Base-by-base conservation (phyloP, 176 grass and related monocot genomes). In the Ensete glaucum region DNA sequence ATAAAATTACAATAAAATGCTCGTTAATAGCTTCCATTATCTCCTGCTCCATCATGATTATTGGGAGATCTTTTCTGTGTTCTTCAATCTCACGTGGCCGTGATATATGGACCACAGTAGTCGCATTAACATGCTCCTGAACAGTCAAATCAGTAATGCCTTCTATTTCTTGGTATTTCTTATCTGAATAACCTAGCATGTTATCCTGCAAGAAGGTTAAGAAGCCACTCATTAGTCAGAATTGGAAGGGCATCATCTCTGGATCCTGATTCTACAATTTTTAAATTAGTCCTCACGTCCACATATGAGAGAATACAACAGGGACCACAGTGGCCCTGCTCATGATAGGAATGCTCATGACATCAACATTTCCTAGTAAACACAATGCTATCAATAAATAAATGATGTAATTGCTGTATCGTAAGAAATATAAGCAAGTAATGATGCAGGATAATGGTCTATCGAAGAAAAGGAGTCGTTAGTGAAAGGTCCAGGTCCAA, bases 31-130 rank as follows among this genome's bases (percentile, higher is more conserved):
- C 95, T 85, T 99, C 95, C 90, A 99, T 99, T 87, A 99, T 99
- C 86, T 99, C 95, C 77, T 99, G 88, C 57, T 99, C 95, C 95
- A 99, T 99, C 90, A 99, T 94, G 77, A 99, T 89, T 83, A 99
- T 99, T n/a, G 88, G 95, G 65, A 99, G 90, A 84, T 99, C 86
- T 79, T 69, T 91, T 74, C 90, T 91, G 74, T 87, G 77, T 22
- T 89, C 84, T 80, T 99, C 95, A 80, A 99, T 79, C 67, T 93
- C 95, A 59, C 55, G 54, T 25, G 90, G 88, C 64, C 95, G 89
- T 73, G 88, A 85, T 71, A 94, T 86, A 89, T 85, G 66, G 67
- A 94, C 88, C 71, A 99, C 86, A 78, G 90, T 85, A 27, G 88
- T 79, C 79, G 85, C 34, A 79, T 82, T 87, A 22, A 87, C 77